These are phyloP conservation scores for Mallotus repandus DNA, from an alignment of 441 rosid genomes.

Conservation along the genomic window DNA sequence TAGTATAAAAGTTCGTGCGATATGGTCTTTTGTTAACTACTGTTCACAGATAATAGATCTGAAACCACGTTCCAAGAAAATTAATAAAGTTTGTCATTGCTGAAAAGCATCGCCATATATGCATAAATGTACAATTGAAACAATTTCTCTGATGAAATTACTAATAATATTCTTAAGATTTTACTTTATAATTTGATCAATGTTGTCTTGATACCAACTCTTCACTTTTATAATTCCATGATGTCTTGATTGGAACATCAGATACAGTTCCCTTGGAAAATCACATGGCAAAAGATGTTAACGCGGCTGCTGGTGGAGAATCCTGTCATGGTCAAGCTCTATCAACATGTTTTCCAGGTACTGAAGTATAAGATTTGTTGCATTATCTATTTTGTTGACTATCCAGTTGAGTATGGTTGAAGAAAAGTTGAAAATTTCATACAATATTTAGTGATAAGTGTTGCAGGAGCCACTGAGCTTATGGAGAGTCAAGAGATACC, in stretches of 20 bases:
- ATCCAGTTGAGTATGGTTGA: background rate
- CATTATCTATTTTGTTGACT: background rate
- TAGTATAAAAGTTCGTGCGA: background rate
- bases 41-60: background rate
- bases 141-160: background rate
- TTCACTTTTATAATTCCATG: background rate
- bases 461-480: background rate
- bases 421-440: background rate
- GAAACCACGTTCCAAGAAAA: background rate
- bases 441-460: background rate
- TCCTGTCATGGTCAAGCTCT: background rate
- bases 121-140: background rate
- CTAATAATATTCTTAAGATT: background rate
- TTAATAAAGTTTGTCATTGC: background rate
- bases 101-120: background rate
- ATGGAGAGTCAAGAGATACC: background rate
- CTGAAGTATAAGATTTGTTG: background rate
- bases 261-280: background rate
- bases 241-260: background rate
- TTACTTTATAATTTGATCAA: background rate
- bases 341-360: slow-evolving; percentile 2
- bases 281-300: background rate
- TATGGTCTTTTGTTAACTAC: background rate
- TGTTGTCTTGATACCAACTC: background rate
- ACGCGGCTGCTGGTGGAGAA: background rate